Evolutionary conservation across 164 flowering plant genomes (phyloP).

Genomic region (Akebia trifoliata): DNA sequence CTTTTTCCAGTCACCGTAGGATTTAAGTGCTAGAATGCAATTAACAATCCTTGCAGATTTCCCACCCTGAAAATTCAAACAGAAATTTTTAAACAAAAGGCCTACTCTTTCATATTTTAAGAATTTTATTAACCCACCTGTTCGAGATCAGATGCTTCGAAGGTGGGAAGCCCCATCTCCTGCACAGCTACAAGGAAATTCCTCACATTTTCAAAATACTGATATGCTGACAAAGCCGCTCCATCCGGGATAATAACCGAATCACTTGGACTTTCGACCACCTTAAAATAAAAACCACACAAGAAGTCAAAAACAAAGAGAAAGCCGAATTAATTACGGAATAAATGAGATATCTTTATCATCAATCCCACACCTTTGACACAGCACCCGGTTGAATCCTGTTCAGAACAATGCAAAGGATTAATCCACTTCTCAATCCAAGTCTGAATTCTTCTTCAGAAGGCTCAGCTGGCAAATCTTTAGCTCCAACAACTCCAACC

Average conservation of each 20-base stretch:
- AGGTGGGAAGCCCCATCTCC: conserved; percentile 83
- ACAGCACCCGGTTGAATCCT: conserved; percentile 83
- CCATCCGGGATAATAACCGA: conserved; percentile 78
- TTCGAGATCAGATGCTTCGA: conserved; percentile 97
- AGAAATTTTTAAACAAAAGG: neutral
- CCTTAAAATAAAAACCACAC: conserved; percentile 32
- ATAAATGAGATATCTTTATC: neutral
- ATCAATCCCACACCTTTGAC: conserved; percentile 50
- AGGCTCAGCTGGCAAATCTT: conserved; percentile 86
- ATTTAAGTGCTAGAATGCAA: conserved; percentile 80
- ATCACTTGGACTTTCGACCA: conserved; percentile 83
- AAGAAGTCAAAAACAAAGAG: neutral
- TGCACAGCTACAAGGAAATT: conserved; percentile 82
- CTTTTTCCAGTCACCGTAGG: conserved; percentile 84
- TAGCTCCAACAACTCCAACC: conserved; percentile 73
- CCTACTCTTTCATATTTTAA: neutral
- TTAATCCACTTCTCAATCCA: conserved; percentile 76
- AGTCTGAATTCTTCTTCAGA: conserved; percentile 82
- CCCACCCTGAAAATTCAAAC: conserved; percentile 61
- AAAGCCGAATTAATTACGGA: neutral
- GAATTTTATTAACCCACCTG: conserved; percentile 44
- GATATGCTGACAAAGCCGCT: conserved; percentile 90
- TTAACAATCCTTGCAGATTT: conserved; percentile 78
- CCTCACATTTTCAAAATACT: conserved; percentile 95
- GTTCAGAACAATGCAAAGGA: conserved; percentile 79